Conservation (phyloP, 2,329 filamentous ascomycete species). For the Anisogramma anomala region DNA sequence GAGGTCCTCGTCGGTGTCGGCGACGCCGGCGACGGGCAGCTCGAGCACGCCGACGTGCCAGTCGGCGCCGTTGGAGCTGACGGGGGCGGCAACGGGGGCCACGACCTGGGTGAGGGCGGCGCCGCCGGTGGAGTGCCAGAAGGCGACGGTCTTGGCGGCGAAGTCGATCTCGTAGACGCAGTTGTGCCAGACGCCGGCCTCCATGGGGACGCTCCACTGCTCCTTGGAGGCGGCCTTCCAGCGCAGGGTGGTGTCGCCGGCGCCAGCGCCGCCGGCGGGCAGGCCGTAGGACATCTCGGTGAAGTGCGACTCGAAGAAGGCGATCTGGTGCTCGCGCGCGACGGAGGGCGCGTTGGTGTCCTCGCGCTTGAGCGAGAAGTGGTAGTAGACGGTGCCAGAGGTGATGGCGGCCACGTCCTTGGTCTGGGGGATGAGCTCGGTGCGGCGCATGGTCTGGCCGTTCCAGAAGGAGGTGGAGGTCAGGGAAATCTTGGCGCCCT, state of each 20-base stretch:
- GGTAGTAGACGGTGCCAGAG: conserved; percentile 51
- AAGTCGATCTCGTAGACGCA: conserved; percentile 55
- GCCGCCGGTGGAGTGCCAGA: conserved; percentile 55
- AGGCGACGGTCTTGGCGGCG: conserved; percentile 42
- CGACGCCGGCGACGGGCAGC: conserved; percentile 40
- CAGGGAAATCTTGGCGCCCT: conserved; percentile 56
- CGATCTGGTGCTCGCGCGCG: conserved; percentile 51
- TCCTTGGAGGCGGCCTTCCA: conserved; percentile 48
- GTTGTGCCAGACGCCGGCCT: conserved; percentile 56
- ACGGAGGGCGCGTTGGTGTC: conserved; percentile 44
- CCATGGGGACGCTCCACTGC: conserved; percentile 41
- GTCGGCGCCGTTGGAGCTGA: conserved; percentile 52
- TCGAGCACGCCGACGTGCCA: conserved; percentile 59
- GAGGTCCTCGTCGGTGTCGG: conserved; percentile 47
- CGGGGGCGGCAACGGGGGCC: conserved; percentile 43
- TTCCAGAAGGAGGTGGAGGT: conserved; percentile 52
- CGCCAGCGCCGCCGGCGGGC: conserved; percentile 30
- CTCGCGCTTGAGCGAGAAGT: conserved; percentile 50
- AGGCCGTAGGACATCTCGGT: conserved; percentile 58
- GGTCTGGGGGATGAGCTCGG: conserved; percentile 53
- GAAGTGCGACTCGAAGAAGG: conserved; percentile 53
- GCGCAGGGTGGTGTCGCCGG: conserved; percentile 37
- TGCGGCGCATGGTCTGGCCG: conserved; percentile 55
- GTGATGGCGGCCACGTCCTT: conserved; percentile 46
- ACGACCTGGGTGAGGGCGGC: conserved; percentile 42